These are phyloP conservation scores for Aspergillus olivimuriae DNA, from an alignment of 495 filamentous ascomycete genomes.

Conservation along the genomic window DNA sequence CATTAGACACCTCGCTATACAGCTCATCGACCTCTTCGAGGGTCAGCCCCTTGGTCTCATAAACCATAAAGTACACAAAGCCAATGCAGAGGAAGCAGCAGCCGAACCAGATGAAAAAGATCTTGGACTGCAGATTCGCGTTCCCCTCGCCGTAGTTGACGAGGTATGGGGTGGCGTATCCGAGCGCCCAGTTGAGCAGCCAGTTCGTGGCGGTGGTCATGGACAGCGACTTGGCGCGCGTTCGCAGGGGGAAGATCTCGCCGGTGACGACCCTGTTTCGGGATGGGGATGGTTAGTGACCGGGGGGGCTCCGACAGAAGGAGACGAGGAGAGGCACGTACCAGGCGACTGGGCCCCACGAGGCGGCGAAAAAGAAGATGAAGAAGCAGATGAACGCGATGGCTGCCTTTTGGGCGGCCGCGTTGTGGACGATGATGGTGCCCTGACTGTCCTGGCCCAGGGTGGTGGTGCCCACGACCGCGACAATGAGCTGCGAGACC, in stretches of 20 bases:
- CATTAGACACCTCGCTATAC: conserved; percentile 17
- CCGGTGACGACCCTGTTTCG: neutral
- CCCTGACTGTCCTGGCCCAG: neutral
- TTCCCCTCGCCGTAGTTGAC: neutral
- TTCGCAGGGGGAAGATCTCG: neutral
- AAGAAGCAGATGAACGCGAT: neutral
- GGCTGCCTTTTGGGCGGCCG: neutral
- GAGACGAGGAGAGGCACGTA: neutral
- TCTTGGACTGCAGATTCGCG: conserved; percentile 1
- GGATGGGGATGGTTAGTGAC: neutral
- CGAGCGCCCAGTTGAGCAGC: neutral
- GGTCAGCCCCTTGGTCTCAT: conserved; percentile 37
- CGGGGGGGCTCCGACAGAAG: neutral
- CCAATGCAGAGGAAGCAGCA: conserved; percentile 41
- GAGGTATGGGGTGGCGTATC: neutral
- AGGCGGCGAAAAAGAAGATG: neutral
- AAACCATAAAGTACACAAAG: conserved; percentile 40
- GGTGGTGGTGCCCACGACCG: neutral
- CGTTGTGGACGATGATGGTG: neutral
- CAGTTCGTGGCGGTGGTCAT: conserved; percentile 1
- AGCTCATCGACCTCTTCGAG: conserved; percentile 41
- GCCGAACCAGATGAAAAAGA: conserved; percentile 3
- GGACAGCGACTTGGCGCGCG: neutral
- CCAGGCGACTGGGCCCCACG: conserved; percentile 1
- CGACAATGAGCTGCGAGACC: neutral